Conservation (phyloP, 768 basidiomycete genomes). For the Podaxis sp. region DNA sequence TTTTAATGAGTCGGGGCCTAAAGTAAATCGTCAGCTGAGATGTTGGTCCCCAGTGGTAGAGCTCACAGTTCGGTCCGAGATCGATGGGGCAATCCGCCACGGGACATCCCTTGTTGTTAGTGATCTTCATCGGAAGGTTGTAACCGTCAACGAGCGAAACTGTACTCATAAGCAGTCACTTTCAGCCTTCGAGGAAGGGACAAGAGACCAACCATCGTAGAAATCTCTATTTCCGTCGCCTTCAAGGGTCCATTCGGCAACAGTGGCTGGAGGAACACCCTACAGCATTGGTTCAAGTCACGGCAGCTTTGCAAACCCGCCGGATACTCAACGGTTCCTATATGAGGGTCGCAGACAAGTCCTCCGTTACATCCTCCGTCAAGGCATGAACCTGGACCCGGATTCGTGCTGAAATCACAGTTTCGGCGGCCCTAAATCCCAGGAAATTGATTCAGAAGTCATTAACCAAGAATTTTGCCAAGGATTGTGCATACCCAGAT, state of each 20-base stretch:
- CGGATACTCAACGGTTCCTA: constrained; percentile 40
- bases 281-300: neutral
- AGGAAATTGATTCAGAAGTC: neutral
- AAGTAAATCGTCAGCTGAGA: neutral
- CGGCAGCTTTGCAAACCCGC: too few species aligned
- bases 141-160: constrained; percentile 62
- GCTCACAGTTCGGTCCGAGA: constrained; percentile 49
- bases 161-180: constrained; percentile 18
- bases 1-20: constrained; percentile 43
- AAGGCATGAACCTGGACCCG: neutral
- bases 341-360: constrained; percentile 44
- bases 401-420: constrained; percentile 51
- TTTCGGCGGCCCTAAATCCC: constrained; percentile 32
- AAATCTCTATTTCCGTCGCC: constrained; percentile 41
- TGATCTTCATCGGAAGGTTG: constrained; percentile 55
- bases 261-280: constrained; percentile 62
- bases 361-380: constrained; percentile 53
- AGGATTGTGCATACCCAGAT: constrained; percentile 46
- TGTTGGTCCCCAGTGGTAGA: neutral
- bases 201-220: constrained; percentile 50
- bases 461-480: constrained; percentile 52
- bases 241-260: constrained; percentile 67
- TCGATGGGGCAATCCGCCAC: constrained; percentile 53
- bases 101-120: constrained; percentile 47
- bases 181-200: neutral